Percentiles rank a stretch among this genome's conserved stretches.
These are phyloP conservation scores for Meyerozyma elateridarum DNA, from an alignment of 1,139 yeast genomes.

Conservation along the genomic window DNA sequence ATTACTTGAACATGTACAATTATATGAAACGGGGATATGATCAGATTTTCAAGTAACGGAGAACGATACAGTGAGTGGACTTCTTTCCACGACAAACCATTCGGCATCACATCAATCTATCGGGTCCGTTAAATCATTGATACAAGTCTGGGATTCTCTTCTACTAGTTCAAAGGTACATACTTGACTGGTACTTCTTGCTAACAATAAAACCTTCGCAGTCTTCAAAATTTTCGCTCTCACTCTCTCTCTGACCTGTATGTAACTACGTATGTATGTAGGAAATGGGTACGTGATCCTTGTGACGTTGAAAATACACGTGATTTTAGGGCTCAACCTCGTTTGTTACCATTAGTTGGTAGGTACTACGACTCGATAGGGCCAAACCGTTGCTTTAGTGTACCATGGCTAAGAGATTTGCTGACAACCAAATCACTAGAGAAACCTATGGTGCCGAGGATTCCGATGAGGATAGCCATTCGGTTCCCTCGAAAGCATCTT, in stretches of 20 bases:
- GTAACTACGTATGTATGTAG: neutral
- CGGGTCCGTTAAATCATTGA: too few species aligned
- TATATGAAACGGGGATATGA: too few species aligned
- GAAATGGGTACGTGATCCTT: neutral
- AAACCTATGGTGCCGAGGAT: conserved; percentile 25
- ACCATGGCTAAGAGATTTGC: conserved; percentile 67
- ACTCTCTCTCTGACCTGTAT: conserved; percentile 1
- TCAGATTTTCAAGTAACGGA: too few species aligned
- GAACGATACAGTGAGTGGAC: too few species aligned
- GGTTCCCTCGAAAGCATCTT: conserved; percentile 47
- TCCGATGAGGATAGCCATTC: conserved; percentile 34
- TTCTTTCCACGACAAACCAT: too few species aligned
- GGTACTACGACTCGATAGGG: too few species aligned
- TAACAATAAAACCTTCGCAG: conserved; percentile 1
- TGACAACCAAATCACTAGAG: conserved; percentile 51
- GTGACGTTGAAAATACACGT: neutral
- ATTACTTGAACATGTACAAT: too few species aligned
- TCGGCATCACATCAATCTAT: too few species aligned
- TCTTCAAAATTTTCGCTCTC: conserved; percentile 4
- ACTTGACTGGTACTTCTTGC: conserved; percentile 4
- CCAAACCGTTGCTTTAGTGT: too few species aligned
- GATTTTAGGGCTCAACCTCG: conserved; percentile 4
- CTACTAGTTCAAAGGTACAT: too few species aligned
- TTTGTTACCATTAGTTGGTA: neutral
- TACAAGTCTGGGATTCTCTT: too few species aligned